Percentiles rank a stretch among this genome's conserved stretches.
Evolutionary conservation across 2,329 filamentous ascomycete species (phyloP).

Genomic region (Aureobasidium sp.): DNA sequence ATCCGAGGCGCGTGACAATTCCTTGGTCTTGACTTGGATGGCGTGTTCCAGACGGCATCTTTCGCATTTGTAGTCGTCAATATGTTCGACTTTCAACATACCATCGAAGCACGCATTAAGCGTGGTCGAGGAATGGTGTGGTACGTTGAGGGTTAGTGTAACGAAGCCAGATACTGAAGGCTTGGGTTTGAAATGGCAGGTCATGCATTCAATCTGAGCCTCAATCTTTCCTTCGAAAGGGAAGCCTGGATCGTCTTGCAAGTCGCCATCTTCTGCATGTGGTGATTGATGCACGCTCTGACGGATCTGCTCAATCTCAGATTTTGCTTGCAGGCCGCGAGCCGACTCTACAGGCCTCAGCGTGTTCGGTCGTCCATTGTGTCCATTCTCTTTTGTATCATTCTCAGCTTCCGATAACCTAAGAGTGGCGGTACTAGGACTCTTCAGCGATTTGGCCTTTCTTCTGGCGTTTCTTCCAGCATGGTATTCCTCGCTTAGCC

Average conservation of each 20-base stretch:
- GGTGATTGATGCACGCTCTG: conserved; percentile 8
- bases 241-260: conserved; percentile 55
- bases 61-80: conserved; percentile 95
- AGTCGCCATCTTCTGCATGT: conserved; percentile 24
- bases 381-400: not conserved
- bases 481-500: conserved; percentile 88
- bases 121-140: conserved; percentile 67
- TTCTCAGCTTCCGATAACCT: not conserved
- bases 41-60: conserved; percentile 83
- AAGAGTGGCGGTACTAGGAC: not conserved
- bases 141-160: conserved; percentile 84
- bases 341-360: not conserved
- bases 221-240: conserved; percentile 87
- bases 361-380: not conserved
- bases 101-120: conserved; percentile 86
- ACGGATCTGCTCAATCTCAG: conserved; percentile 6
- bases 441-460: conserved; percentile 35
- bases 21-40: conserved; percentile 45
- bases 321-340: not conserved
- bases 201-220: conserved; percentile 89
- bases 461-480: conserved; percentile 67
- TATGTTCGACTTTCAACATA: conserved; percentile 88
- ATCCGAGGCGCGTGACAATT: conserved; percentile 30
- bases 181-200: conserved; percentile 81
- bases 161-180: conserved; percentile 79